phyloP scores from a whole-genome alignment of 371 early-diverging fungal species.

The Apophysomyces ossiformis region DNA sequence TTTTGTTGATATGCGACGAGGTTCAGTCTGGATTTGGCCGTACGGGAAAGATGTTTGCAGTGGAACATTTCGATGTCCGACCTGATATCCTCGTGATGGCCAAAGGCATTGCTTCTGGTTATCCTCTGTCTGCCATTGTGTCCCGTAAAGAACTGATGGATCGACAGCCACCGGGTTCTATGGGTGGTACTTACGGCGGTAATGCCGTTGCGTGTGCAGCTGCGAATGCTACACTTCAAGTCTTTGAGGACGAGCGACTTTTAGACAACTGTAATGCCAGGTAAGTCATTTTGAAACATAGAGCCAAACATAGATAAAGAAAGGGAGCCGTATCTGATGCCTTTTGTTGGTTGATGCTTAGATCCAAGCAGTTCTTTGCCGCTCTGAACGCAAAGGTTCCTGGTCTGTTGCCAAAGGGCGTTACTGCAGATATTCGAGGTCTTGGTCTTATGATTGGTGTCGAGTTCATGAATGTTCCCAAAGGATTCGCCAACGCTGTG shows the following conservation, averaged over 20 bases:
- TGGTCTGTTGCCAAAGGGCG: conserved; percentile 41
- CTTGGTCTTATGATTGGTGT: conserved; percentile 67
- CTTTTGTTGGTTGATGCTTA: not conserved
- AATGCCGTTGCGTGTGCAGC: conserved; percentile 56
- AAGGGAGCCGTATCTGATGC: not conserved
- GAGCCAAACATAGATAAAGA: not conserved
- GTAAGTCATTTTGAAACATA: conserved; percentile 9
- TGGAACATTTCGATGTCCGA: conserved; percentile 37
- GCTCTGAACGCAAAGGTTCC: conserved; percentile 45
- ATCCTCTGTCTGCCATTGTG: conserved; percentile 53
- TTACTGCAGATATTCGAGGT: conserved; percentile 58
- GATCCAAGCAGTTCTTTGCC: conserved; percentile 55
- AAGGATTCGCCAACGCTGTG: conserved; percentile 44
- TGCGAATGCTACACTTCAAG: conserved; percentile 47
- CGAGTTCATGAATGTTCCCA: conserved; percentile 53
- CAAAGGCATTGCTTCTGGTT: conserved; percentile 57
- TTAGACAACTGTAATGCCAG: conserved; percentile 47
- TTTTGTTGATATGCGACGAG: conserved; percentile 39
- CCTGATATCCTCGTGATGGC: conserved; percentile 60
- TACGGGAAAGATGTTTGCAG: conserved; percentile 47
- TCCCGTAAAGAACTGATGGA: conserved; percentile 47
- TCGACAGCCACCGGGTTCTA: conserved; percentile 43
- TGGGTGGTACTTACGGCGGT: conserved; percentile 59
- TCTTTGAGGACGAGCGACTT: conserved; percentile 49
- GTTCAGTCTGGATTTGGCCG: conserved; percentile 43